These are phyloP conservation scores for Dacryopinax primogenitus DNA, from an alignment of 768 basidiomycete species.

Conservation along the genomic window DNA sequence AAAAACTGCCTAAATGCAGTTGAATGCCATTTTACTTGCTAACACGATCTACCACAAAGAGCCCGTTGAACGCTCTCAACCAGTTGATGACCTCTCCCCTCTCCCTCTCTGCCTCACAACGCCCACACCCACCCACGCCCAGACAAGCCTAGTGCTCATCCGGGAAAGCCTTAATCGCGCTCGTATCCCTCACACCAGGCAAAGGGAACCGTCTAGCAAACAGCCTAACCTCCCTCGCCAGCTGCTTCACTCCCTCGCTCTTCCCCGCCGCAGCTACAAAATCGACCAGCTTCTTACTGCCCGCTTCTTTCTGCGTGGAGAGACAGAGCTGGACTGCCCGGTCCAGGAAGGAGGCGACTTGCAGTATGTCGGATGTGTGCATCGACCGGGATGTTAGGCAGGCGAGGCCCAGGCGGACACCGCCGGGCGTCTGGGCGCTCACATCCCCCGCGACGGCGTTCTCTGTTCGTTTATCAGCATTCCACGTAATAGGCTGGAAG, in stretches of 20 bases:
- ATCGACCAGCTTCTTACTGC: constrained; percentile 89
- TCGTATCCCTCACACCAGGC: constrained; percentile 59
- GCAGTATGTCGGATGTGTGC: constrained; percentile 72
- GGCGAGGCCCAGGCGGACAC: constrained; percentile 90
- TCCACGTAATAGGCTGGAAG: background rate
- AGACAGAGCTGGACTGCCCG: constrained; percentile 86
- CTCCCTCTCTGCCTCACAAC: too few relatives aligned
- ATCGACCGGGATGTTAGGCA: constrained; percentile 92
- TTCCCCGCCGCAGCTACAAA: constrained; percentile 71
- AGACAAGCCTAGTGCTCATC: constrained; percentile 11
- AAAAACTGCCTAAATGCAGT: too few relatives aligned
- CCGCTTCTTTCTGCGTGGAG: constrained; percentile 84
- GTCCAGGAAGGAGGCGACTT: constrained; percentile 83
- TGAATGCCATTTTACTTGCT: too few relatives aligned
- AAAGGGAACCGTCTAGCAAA: constrained; percentile 87
- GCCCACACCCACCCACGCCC: constrained; percentile 19
- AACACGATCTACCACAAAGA: too few relatives aligned
- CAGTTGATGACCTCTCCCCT: too few relatives aligned
- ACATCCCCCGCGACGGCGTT: constrained; percentile 94
- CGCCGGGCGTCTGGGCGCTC: constrained; percentile 90
- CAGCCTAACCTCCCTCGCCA: constrained; percentile 53
- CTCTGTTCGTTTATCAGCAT: constrained; percentile 36
- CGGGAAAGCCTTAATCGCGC: constrained; percentile 25
- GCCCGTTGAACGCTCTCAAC: too few relatives aligned
- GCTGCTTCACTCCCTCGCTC: constrained; percentile 55